A percentile compares a stretch with the other conserved stretches of the same genome.
These are phyloP conservation scores for Amanita subjunquillea DNA, from an alignment of 768 basidiomycete genomes.

Conservation along the genomic window DNA sequence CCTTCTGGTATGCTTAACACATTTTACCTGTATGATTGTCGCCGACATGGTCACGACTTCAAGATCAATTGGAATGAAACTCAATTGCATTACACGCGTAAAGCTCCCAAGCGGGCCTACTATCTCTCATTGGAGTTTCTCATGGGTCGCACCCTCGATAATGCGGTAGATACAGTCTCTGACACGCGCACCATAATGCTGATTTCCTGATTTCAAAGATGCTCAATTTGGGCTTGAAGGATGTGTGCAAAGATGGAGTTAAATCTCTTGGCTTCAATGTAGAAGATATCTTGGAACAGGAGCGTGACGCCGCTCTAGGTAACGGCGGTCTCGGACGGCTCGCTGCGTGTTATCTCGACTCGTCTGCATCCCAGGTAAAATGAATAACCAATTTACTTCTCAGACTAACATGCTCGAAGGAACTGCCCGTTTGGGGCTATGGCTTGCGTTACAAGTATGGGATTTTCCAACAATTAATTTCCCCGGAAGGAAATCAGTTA, in stretches of 20 bases:
- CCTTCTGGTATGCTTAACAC: constrained; percentile 47
- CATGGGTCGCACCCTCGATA: constrained; percentile 74
- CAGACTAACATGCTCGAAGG: constrained; percentile 22
- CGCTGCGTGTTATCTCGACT: constrained; percentile 95
- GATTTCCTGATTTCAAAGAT: constrained; percentile 30
- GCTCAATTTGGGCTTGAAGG: constrained; percentile 81
- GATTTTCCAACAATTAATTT: constrained; percentile 92
- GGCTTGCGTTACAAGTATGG: constrained; percentile 90
- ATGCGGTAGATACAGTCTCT: constrained; percentile 30
- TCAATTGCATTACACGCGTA: constrained; percentile 66
- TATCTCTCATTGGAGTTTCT: constrained; percentile 94
- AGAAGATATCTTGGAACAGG: constrained; percentile 79
- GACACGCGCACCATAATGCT: constrained; percentile 12
- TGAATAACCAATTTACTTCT: constrained; percentile 48
- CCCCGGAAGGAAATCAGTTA: constrained; percentile 71
- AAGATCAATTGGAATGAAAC: constrained; percentile 84
- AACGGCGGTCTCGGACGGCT: constrained; percentile 94
- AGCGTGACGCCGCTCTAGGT: constrained; percentile 90
- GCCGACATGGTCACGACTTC: constrained; percentile 1
- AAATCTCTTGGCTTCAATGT: constrained; percentile 80
- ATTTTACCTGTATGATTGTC: neutral
- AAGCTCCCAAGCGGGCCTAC: constrained; percentile 83
- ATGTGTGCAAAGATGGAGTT: constrained; percentile 57
- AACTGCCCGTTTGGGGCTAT: constrained; percentile 94
- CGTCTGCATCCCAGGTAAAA: constrained; percentile 74